phyloP scores from a whole-genome alignment of 2,329 filamentous ascomycete species.

The Diplodia scrobiculata region DNA sequence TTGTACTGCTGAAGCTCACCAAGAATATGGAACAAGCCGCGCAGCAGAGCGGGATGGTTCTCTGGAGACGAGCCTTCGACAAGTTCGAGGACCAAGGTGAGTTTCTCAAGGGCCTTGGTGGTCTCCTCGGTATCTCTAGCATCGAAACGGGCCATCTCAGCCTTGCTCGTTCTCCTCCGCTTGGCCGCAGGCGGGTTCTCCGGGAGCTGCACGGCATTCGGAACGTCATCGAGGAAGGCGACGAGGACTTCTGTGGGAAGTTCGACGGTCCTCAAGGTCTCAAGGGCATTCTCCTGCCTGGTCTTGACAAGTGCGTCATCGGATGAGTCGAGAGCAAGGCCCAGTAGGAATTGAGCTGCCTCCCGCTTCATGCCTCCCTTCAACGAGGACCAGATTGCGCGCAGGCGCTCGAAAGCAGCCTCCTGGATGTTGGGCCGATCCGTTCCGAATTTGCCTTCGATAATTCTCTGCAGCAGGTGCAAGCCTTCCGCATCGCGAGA shows the following conservation, averaged over 20 bases:
- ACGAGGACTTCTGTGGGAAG: slow-evolving; percentile 72
- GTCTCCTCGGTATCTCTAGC: slow-evolving; percentile 67
- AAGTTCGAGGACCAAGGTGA: slow-evolving; percentile 85
- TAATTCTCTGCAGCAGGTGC: slow-evolving; percentile 55
- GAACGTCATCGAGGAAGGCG: slow-evolving; percentile 72
- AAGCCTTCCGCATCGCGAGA: slow-evolving; percentile 62
- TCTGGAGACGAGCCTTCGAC: slow-evolving; percentile 78
- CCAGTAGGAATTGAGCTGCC: slow-evolving; percentile 64
- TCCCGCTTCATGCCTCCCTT: slow-evolving; percentile 64
- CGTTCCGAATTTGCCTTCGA: slow-evolving; percentile 50
- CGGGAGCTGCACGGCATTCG: slow-evolving; percentile 71
- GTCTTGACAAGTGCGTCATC: slow-evolving; percentile 38
- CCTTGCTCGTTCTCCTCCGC: slow-evolving; percentile 74
- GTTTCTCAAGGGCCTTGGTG: slow-evolving; percentile 67
- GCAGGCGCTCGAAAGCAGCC: slow-evolving; percentile 69
- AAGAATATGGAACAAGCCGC: slow-evolving; percentile 79
- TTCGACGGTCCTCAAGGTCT: slow-evolving; percentile 71
- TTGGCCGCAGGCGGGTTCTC: slow-evolving; percentile 74
- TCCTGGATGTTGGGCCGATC: slow-evolving; percentile 59
- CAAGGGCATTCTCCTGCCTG: slow-evolving; percentile 62
- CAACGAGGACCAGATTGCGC: slow-evolving; percentile 71
- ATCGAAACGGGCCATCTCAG: slow-evolving; percentile 64
- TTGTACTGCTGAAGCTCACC: slow-evolving; percentile 84
- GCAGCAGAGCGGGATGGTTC: slow-evolving; percentile 73
- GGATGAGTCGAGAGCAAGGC: slow-evolving; percentile 57